These are phyloP conservation scores for Astrephomene gubernaculifera DNA, from an alignment of 139 green algal species.

Conservation along the genomic window DNA sequence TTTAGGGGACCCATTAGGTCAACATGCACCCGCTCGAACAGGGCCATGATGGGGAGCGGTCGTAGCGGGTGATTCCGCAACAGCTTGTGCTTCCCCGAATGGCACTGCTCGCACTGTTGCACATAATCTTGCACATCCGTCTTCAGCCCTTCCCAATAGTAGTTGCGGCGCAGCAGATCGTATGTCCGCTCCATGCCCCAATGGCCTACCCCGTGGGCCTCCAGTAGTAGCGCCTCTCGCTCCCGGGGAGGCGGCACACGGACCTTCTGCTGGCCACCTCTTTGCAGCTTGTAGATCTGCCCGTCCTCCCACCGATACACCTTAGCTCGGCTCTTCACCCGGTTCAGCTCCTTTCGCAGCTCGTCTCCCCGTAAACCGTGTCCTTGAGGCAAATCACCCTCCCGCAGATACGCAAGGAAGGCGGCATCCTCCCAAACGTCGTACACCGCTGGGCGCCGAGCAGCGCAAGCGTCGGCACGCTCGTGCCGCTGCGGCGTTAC, in stretches of 20 bases:
- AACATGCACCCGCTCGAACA: not conserved
- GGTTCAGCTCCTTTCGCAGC: too few species aligned
- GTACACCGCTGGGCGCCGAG: too few species aligned
- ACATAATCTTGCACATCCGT: not conserved
- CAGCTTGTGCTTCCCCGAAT: not conserved
- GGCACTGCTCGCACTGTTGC: not conserved
- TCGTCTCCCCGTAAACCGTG: too few species aligned
- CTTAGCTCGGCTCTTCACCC: too few species aligned
- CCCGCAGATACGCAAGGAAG: too few species aligned
- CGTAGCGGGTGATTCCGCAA: not conserved
- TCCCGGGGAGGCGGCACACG: too few species aligned
- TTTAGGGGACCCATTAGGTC: constrained; percentile 2
- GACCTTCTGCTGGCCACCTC: too few species aligned
- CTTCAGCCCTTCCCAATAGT: not conserved
- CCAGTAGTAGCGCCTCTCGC: not conserved
- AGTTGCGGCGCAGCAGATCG: not conserved
- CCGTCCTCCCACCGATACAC: too few species aligned
- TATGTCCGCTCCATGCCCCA: constrained; percentile 1
- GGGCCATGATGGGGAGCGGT: not conserved
- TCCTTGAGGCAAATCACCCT: too few species aligned
- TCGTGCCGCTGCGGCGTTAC: too few species aligned
- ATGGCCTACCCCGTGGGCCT: not conserved
- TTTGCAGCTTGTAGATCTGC: too few species aligned
- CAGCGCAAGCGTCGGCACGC: not conserved
- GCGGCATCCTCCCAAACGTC: too few species aligned